Evolutionary conservation across 1,284 basidiomycete genomes (phyloP), one percentile per base, ranked within the genome.

Genomic region (Rhodotorula glutinis): DNA sequence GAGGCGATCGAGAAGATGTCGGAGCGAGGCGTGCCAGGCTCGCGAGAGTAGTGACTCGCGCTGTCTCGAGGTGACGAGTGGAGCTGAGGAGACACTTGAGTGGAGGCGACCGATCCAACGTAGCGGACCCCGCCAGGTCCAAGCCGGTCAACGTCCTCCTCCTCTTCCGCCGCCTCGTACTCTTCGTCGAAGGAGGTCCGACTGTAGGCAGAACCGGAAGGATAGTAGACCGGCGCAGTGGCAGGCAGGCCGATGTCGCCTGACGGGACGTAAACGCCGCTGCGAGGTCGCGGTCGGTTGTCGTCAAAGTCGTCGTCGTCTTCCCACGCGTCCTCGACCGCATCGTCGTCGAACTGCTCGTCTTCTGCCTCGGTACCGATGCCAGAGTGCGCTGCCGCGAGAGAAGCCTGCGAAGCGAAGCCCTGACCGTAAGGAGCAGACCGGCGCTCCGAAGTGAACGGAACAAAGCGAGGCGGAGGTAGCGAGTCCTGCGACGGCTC

Each of bases 311-410:
- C 40, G 25, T 41, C 46, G 10, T 65, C 59, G 8, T 61, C 66
- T 33, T 63, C 66, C 44, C 65, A 62, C 14, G 70, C 71, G 23
- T 70, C 71, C 53, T 71, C 64, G 54, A 67, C 58, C 9, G 68
- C 63, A 43, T 43, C 65, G 46, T 49, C 49, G 43, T 59, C 63
- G 38, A 41, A 44, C 11, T 59, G 33, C 9, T 10, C 33, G 19
- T 51, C 46, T 33, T 58, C 57, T 2, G 19, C 30, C 11, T 29
- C 38, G 1, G 38, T 43, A 25, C 38, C 47, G 25, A 38, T 33
- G 2, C 47, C 40, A 10, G 57, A 46, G 25, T 60, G 59, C 1
- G 56, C 56, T 9, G 63, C 67, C 1, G 57, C 57, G 8, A 69
- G 61, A 23, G 67, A 65, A 4, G 63, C 43, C 40, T 70, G 65